Evolutionary conservation across 768 basidiomycete genomes (phyloP), one percentile per base, ranked within the genome.

Genomic region (Hypholoma sublateritium): DNA sequence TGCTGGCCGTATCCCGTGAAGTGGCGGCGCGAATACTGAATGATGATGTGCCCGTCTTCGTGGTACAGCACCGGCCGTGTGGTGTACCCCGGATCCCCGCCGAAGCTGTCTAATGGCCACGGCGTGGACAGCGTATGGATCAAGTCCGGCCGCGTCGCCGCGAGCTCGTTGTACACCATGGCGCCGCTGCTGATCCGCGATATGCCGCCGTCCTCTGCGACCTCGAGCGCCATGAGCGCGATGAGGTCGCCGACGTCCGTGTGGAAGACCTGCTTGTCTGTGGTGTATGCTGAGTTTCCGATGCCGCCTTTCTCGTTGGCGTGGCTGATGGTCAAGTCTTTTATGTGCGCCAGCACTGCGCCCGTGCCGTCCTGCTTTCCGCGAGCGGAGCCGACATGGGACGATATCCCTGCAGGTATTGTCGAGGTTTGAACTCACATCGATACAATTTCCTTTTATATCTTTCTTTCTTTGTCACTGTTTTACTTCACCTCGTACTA

Each of bases 211-310:
- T 76, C 72, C 25, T 71, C 75, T 7, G 79, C 77, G 5, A 69
- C 66, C 55, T 77, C 70, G 34, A 80, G 67, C 2, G 77, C 74
- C 53, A 79, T 69, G 28, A 79, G 66, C 5, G 76, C 74, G 58
- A 81, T 77, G 45, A 79, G 65, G 61, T 79, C 77, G 0, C 79
- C 78, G 35, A 75, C 69, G 56, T 80, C 78, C 1, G 78, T 78
- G 59, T 80, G 78, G 68, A 80, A 80, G 19, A 80, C 78, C 59
- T 80, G 78, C 57, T 76, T 78, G 65, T 80, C 77, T 1, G 77
- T 80, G 3, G 76, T 80, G 59, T 79, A 79, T 39, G 78, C 79
- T 9, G 77, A 70, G 50, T 75, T 74, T 7, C 76, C 76, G 46
- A 77, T 76, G 16, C 70, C 74, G 16, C 74, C 74, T 58, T 72